These are phyloP conservation scores for Zygosaccharomyces gambellarensis DNA, from an alignment of 805 yeast species.

Conservation along the genomic window DNA sequence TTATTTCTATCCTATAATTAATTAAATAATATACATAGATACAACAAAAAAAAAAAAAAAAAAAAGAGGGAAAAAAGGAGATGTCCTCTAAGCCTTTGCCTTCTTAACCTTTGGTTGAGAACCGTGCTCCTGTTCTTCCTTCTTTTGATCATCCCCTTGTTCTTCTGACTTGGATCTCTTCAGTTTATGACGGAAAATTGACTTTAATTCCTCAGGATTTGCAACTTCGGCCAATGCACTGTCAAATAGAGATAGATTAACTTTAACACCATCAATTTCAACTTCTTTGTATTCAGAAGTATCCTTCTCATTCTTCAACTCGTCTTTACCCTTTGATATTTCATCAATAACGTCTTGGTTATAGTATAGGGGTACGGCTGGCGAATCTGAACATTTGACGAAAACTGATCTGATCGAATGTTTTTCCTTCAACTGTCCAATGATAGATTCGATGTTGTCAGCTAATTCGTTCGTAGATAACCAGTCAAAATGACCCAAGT, in stretches of 20 bases:
- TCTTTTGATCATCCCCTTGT: conserved; percentile 9
- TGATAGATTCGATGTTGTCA: conserved; percentile 56
- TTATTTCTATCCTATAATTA: background rate
- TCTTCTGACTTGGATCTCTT: conserved; percentile 28
- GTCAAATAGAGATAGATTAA: conserved; percentile 57
- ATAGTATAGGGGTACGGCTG: conserved; percentile 78
- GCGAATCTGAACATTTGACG: conserved; percentile 66
- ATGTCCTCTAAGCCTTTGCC: background rate
- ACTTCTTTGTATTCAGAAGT: conserved; percentile 23
- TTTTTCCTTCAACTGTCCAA: conserved; percentile 41
- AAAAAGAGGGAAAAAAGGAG: background rate
- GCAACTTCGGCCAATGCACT: conserved; percentile 80
- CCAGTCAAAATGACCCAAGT: conserved; percentile 52
- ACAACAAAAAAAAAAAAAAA: background rate
- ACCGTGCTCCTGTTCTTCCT: conserved; percentile 13
- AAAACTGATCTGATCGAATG: conserved; percentile 52
- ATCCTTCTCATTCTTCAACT: conserved; percentile 22
- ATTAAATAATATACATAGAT: background rate
- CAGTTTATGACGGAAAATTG: conserved; percentile 55
- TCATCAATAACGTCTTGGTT: conserved; percentile 46
- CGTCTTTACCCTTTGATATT: conserved; percentile 28
- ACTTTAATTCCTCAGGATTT: conserved; percentile 61
- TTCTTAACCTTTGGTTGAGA: conserved; percentile 25
- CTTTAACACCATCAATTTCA: conserved; percentile 37
- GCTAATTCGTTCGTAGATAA: conserved; percentile 47